Evolutionary conservation across 2,329 filamentous ascomycete species (phyloP).

Genomic region (Corinectria fuckeliana): DNA sequence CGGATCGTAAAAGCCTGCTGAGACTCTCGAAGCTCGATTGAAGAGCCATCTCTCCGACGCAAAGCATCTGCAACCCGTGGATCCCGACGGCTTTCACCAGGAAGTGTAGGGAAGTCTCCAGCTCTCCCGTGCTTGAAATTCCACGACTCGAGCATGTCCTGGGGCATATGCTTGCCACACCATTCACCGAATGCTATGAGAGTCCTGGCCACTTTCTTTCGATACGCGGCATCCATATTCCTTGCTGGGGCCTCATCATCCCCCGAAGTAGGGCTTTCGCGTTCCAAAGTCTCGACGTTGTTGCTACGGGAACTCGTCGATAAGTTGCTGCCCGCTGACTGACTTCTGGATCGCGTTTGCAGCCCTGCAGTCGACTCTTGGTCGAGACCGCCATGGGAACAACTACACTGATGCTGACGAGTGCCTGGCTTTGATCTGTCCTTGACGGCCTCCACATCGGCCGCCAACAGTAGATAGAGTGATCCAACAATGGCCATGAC

Average conservation of each 20-base stretch:
- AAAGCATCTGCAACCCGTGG: background rate
- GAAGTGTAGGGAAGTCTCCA: constrained; percentile 60
- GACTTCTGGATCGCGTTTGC: background rate
- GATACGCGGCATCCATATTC: constrained; percentile 36
- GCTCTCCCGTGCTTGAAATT: constrained; percentile 56
- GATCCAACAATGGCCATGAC: constrained; percentile 64
- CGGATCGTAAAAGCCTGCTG: no score
- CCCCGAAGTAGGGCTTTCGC: background rate
- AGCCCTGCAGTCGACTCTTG: background rate
- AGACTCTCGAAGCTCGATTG: background rate
- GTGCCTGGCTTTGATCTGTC: background rate
- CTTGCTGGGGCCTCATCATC: background rate
- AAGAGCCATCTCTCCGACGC: background rate
- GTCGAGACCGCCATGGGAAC: constrained; percentile 6
- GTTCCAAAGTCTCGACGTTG: background rate
- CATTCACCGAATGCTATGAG: constrained; percentile 53
- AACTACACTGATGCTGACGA: constrained; percentile 17
- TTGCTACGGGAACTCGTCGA: background rate
- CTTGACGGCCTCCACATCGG: constrained; percentile 33
- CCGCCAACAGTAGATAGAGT: constrained; percentile 58
- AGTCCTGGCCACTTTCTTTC: constrained; percentile 51
- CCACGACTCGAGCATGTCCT: constrained; percentile 54
- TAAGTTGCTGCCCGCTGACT: background rate
- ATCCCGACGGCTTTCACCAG: constrained; percentile 51
- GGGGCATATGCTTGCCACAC: constrained; percentile 55